Base-by-base conservation (phyloP, 352 stramenopile genomes). In the Phytophthora megakarya region DNA sequence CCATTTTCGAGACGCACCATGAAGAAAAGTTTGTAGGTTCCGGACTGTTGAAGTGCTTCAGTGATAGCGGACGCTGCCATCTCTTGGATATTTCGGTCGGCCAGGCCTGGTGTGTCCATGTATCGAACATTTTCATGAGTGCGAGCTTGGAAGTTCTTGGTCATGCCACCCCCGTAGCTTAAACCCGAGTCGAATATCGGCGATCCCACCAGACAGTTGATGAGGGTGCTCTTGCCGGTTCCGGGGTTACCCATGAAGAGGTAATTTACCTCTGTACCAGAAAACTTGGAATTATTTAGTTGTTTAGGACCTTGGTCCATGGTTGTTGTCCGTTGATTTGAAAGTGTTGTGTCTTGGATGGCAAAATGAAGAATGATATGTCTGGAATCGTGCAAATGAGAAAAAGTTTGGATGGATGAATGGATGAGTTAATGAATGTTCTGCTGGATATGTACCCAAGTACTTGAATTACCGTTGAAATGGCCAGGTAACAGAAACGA, bases 21-120 rank as follows among this genome's bases (percentile, higher is more conserved):
- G 48, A 73, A 73, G 32, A 73, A 62, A n/a, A 69, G 52, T 15
- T 72, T 67, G 52, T 63, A 69, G 3, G 9, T 54, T 16, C 65
- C 65, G 26, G 45, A 43, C 16, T 67, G 28, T n/a, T 38, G 49
- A 3, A 72, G 57, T 1, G 65, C 57, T 38, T 61, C 13, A 0
- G 58, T 73, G 58, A 73, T 68, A 33, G 47, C 58, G 32, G 42
- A 42, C 3, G 50, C 50, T 5, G 52, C 42, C 3, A 8, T 43
- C 6, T 53, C 30, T 53, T 53, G 46, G 11, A 53, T 53, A 16
- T 30, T 26, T 1, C 50, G 50, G 26, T 58, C 50, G 9, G 66
- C 60, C 11, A 70, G 44, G 3, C 52, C 60, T 1, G 66, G 66
- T 2, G 66, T 74, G 23, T 74, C 61, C 66, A 74, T 70, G 28